These are phyloP conservation scores for Ilex aquifolium DNA, from an alignment of 257 asterid species.

Conservation along the genomic window DNA sequence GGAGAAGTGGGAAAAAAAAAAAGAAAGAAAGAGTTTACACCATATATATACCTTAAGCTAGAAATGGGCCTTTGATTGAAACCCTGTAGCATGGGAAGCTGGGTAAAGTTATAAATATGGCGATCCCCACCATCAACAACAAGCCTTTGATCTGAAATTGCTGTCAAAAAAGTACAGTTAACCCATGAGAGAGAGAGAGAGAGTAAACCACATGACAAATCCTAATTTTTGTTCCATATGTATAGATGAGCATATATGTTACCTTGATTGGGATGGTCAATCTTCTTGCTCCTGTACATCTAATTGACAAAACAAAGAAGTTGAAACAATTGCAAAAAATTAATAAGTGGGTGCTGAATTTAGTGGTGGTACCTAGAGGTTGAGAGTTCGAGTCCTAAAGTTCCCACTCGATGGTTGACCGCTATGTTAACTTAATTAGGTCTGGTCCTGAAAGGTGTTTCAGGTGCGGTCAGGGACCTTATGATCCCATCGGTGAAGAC, in stretches of 20 bases:
- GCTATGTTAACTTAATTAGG: too few species aligned
- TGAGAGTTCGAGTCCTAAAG: too few species aligned
- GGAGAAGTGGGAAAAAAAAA: not conserved
- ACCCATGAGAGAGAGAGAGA: too few species aligned
- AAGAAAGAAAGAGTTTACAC: slow-evolving; percentile 8
- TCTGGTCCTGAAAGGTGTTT: too few species aligned
- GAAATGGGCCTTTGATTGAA: slow-evolving; percentile 45
- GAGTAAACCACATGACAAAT: not conserved
- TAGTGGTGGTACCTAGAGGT: too few species aligned
- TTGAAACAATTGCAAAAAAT: not conserved
- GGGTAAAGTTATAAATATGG: slow-evolving; percentile 66
- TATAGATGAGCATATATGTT: slow-evolving; percentile 30
- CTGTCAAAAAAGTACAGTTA: slow-evolving; percentile 11
- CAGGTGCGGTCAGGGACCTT: too few species aligned
- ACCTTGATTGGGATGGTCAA: slow-evolving; percentile 91
- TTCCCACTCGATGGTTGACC: too few species aligned
- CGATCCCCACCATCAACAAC: slow-evolving; percentile 67
- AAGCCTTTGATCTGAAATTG: slow-evolving; percentile 54
- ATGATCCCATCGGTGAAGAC: too few species aligned
- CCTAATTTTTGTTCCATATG: slow-evolving; percentile 3
- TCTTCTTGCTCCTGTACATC: slow-evolving; percentile 98
- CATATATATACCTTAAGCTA: slow-evolving; percentile 32
- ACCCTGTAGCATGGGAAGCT: slow-evolving; percentile 72
- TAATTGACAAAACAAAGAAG: slow-evolving; percentile 17
- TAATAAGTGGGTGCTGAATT: not conserved